Base-by-base conservation (phyloP, 371 early-diverging fungal genomes). In the Mortierella sp. region DNA sequence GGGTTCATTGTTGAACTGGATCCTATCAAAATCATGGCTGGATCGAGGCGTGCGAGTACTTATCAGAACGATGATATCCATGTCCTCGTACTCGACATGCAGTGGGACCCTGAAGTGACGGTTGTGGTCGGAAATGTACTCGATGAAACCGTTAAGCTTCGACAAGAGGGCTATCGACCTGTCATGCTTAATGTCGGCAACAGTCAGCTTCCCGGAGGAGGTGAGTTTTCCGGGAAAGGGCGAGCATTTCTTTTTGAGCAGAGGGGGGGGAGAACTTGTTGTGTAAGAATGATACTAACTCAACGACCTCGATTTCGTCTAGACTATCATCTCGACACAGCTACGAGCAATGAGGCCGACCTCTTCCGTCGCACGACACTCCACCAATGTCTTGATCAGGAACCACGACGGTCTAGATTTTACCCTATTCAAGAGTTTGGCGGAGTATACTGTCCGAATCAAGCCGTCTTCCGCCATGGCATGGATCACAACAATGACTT, bases 1-100 rank as follows among this genome's bases (percentile, higher is more conserved):
- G 71, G 78, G 6, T 76, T 49, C 23, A 55, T 70, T 23, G 71
- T 76, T 43, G 78, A 76, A 19, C 63, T 76, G 51, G 78, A 76
- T 23, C 71, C 78, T 12, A 55, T 31, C 60, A 76, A 76, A 49
- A 19, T 70, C 38, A 59, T 63, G 59, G 78, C 78, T 0, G 78
- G 78, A 18, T 76, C 78, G 26, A 51, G 78, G 27, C 61, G 78
- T 9, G 78, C 78, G 14, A 47, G 48, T 10, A 19, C 65, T 0
- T 76, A 68, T 48, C 61, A 65, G 19, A 76, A 76, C 48, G 76
- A 76, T n/a, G 76, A 76, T 31, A 57, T 76, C 26, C 76, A 76
- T 57, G 76, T 76, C 12, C 66, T 76, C 6, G 76, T 76, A 7
- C 58, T 76, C 13, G 76, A 76, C 48, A 65, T 65, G 66, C 76